Evolutionary conservation across 345 rosid species (phyloP), one percentile per base, ranked within the genome.

Genomic region (Moringa oleifera): DNA sequence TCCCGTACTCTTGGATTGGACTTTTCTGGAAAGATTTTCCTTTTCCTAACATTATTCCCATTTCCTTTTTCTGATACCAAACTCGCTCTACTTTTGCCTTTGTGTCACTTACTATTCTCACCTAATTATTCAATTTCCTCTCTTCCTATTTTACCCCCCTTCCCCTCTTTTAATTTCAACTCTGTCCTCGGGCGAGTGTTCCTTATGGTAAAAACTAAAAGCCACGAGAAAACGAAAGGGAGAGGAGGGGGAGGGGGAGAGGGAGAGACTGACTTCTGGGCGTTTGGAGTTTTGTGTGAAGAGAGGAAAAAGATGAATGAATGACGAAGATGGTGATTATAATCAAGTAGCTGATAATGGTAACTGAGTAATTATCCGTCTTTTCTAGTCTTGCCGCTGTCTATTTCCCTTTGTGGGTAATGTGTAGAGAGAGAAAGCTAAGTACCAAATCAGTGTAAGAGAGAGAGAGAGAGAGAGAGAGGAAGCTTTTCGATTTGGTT

Each of bases 1-100:
- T 79, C 83, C 96, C 87, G 96, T 89, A 83, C 95, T 75, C 79
- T 84, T 86, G 85, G 95, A 86, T 86, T 91, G 87, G 85, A 85
- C 90, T 81, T 79, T 88, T 88, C 73, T 66, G 86, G 96, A 81
- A 91, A 86, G 66, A 61, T 69, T 79, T 91, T 81, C 94, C 94
- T 68, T 89, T 86, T 86, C 47, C 71, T 82, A 70, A 73, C 90
- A 81, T 76, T 80, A 83, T 86, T 86, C 91, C 62, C 72, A 55
- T 77, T 86, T 85, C 88, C 88, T 70, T 81, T 77, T 85, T 74
- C 67, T 79, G 87, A 71, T 66, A 62, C 77, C 64, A 57, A 66
- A 51, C 62, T 18, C 63, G 19, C 24, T 41, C 62, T 6, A 33
- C 59, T 4, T 56, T 47, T 56, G 17, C 47, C 16, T 5, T 41